Percentiles rank a stretch among this genome's conserved stretches.
These are phyloP conservation scores for Xerocomus spinulosus DNA, from an alignment of 768 basidiomycete species.

Conservation along the genomic window DNA sequence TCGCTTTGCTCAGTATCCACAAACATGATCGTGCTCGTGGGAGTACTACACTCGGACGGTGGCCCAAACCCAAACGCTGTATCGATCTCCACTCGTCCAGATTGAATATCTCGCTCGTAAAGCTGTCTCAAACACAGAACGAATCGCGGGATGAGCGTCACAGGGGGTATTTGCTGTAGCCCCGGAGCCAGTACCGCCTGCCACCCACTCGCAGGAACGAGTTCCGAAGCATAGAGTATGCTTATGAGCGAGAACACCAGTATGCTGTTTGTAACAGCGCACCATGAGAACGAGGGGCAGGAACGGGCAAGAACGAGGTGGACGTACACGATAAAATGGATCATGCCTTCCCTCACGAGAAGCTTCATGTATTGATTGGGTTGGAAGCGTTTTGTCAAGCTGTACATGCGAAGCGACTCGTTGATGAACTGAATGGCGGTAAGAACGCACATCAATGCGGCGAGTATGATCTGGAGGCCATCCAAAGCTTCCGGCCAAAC, in stretches of 20 bases:
- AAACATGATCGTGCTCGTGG: background rate
- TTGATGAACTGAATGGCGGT: background rate
- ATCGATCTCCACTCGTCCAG: background rate
- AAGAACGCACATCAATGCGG: background rate
- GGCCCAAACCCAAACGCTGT: background rate
- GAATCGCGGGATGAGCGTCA: background rate
- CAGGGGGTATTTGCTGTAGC: background rate
- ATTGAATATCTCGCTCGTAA: background rate
- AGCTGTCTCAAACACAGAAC: background rate
- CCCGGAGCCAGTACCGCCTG: background rate
- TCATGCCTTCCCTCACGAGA: background rate
- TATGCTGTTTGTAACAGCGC: background rate
- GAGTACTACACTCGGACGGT: too few species aligned
- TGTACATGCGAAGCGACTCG: background rate
- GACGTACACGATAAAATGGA: background rate
- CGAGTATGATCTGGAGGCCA: background rate
- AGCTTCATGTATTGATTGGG: background rate
- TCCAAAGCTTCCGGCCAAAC: background rate
- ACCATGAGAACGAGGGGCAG: background rate
- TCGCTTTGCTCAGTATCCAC: background rate
- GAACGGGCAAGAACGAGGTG: background rate
- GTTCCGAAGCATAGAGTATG: background rate
- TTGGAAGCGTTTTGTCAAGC: background rate
- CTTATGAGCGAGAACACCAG: background rate
- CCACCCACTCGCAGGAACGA: background rate